A percentile compares a stretch with the other conserved stretches of the same genome.
phyloP scores from a whole-genome alignment of 2,329 filamentous ascomycete genomes.

The Seiridium cupressi region DNA sequence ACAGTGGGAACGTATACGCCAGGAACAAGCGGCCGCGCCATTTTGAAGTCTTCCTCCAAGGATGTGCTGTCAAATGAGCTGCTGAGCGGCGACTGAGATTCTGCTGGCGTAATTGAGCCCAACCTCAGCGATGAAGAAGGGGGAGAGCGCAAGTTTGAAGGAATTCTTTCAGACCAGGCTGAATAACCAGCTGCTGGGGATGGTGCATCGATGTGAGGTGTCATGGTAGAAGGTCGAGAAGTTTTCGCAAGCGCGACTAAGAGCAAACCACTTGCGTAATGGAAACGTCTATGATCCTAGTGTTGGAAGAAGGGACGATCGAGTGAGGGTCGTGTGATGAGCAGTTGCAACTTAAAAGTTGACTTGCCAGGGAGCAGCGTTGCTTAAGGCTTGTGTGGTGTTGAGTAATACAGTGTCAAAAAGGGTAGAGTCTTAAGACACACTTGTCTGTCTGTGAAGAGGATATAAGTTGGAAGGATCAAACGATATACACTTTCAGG shows the following conservation, averaged over 20 bases:
- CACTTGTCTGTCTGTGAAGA: background rate
- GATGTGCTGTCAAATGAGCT: constrained; percentile 28
- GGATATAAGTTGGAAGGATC: background rate
- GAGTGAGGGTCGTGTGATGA: background rate
- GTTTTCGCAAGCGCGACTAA: background rate
- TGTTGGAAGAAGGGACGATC: background rate
- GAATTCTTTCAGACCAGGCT: constrained; percentile 22
- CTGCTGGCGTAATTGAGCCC: constrained; percentile 12
- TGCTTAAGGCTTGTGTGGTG: background rate
- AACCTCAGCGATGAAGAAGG: constrained; percentile 11
- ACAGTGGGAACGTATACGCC: constrained; percentile 73
- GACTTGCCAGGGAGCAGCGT: background rate
- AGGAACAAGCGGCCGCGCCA: constrained; percentile 36
- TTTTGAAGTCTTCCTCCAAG: constrained; percentile 21
- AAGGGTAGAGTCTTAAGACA: too few species aligned
- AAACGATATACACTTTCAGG: background rate
- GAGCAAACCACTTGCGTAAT: background rate
- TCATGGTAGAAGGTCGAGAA: constrained; percentile 20
- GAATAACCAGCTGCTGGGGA: constrained; percentile 33
- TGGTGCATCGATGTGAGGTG: constrained; percentile 34
- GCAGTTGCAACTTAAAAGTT: background rate
- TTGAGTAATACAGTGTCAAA: too few species aligned
- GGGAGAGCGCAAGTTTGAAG: constrained; percentile 18
- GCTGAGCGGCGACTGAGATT: constrained; percentile 16
- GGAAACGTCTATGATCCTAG: background rate